These are phyloP conservation scores for Jatropha curcas DNA, from an alignment of 345 rosid genomes.

Conservation along the genomic window DNA sequence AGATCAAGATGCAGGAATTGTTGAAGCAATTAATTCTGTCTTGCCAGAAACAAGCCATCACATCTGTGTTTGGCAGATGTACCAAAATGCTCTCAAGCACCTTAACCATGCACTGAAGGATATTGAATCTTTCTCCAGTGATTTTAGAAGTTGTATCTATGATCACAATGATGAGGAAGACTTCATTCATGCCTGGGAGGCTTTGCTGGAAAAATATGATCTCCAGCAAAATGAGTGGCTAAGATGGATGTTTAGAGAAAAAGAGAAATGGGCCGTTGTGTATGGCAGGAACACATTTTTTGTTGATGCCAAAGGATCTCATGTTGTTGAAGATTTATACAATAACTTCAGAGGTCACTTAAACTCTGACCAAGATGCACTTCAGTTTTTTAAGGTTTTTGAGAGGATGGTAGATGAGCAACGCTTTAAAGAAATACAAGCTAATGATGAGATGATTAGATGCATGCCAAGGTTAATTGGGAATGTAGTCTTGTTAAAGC, in stretches of 20 bases:
- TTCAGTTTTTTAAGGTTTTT: conserved; percentile 30
- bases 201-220: conserved; percentile 26
- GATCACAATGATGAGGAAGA: conserved; percentile 35
- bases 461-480: conserved; percentile 35
- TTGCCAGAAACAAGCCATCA: conserved; percentile 36
- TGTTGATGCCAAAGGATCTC: conserved; percentile 22
- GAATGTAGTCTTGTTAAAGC: conserved; percentile 32
- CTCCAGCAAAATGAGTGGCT: conserved; percentile 41
- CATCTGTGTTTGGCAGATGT: conserved; percentile 38
- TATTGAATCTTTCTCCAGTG: conserved; percentile 21
- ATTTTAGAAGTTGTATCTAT: conserved; percentile 34
- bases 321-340: conserved; percentile 34
- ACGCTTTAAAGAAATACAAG: conserved; percentile 31
- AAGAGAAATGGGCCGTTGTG: conserved; percentile 31
- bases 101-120: conserved; percentile 23
- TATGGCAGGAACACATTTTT: conserved; percentile 29
- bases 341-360: conserved; percentile 24
- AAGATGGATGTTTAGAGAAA: conserved; percentile 35
- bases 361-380: conserved; percentile 25
- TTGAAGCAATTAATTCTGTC: conserved; percentile 33
- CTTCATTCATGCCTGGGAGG: conserved; percentile 33
- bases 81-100: conserved; percentile 38
- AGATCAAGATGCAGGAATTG: conserved; percentile 39
- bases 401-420: conserved; percentile 30
- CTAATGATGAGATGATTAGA: conserved; percentile 26